phyloP scores from a whole-genome alignment of 331 rosid genomes.

The Saraca asoca region DNA sequence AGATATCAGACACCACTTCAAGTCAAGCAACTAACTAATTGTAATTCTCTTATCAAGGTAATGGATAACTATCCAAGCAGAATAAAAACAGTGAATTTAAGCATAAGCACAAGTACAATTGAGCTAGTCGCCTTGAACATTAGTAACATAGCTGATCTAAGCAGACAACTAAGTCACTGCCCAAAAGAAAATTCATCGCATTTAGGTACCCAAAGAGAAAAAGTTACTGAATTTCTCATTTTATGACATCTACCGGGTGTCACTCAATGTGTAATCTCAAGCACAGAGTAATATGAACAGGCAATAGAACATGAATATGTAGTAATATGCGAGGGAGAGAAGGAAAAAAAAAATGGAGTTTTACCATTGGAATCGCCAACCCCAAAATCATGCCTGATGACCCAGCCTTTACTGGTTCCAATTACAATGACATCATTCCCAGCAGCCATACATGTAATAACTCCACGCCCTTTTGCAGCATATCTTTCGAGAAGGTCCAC shows the following conservation, averaged over 20 bases:
- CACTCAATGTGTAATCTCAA: constrained; percentile 7
- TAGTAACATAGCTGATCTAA: background rate
- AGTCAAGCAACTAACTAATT: background rate
- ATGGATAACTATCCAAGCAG: constrained; percentile 28
- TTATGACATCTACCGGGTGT: background rate
- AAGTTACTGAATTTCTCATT: background rate
- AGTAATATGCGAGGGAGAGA: background rate
- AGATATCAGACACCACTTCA: constrained; percentile 28
- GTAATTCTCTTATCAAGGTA: constrained; percentile 21
- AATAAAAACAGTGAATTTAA: constrained; percentile 23
- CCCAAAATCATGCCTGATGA: constrained; percentile 93
- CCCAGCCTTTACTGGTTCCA: constrained; percentile 98
- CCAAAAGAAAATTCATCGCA: no score
- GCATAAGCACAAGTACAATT: constrained; percentile 17
- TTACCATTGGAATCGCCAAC: constrained; percentile 79
- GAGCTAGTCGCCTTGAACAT: background rate
- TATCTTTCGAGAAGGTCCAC: constrained; percentile 92
- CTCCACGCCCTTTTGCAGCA: constrained; percentile 91
- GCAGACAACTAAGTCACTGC: constrained; percentile 5
- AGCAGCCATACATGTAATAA: constrained; percentile 86
- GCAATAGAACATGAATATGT: background rate
- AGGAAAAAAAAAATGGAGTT: background rate
- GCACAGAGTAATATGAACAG: background rate
- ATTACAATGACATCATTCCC: constrained; percentile 87
- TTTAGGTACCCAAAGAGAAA: no score